These are phyloP conservation scores for Dactylellina cionopaga DNA, from an alignment of 2,329 filamentous ascomycete genomes.

Conservation along the genomic window DNA sequence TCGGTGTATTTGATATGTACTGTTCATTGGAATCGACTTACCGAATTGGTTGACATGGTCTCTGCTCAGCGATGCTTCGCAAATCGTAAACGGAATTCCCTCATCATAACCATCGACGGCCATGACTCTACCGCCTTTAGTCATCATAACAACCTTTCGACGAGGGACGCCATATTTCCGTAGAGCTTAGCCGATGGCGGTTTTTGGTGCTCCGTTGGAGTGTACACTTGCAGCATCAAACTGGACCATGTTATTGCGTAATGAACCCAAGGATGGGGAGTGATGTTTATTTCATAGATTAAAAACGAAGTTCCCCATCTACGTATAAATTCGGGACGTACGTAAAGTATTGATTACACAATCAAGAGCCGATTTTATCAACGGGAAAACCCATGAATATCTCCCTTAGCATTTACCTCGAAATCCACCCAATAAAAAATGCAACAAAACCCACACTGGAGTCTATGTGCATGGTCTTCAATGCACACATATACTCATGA, in stretches of 20 bases:
- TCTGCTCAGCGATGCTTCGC: slow-evolving; percentile 54
- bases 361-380: neutral
- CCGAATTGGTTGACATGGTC: slow-evolving; percentile 14
- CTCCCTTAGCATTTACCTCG: too few relatives aligned
- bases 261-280: too few relatives aligned
- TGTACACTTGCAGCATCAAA: slow-evolving; percentile 65
- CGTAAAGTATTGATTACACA: slow-evolving; percentile 5
- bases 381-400: neutral
- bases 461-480: neutral
- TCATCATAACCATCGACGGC: slow-evolving; percentile 54
- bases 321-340: neutral
- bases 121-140: slow-evolving; percentile 70
- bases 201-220: slow-evolving; percentile 72
- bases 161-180: slow-evolving; percentile 73
- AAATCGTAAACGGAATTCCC: slow-evolving; percentile 58
- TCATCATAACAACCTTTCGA: slow-evolving; percentile 72
- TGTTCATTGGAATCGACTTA: neutral
- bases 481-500: slow-evolving; percentile 4
- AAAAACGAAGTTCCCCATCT: too few relatives aligned
- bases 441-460: too few relatives aligned
- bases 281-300: too few relatives aligned
- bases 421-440: too few relatives aligned
- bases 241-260: too few relatives aligned
- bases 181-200: slow-evolving; percentile 73
- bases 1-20: too few relatives aligned